phyloP scores from a whole-genome alignment of 805 yeast species.

The Torulaspora quercuum region DNA sequence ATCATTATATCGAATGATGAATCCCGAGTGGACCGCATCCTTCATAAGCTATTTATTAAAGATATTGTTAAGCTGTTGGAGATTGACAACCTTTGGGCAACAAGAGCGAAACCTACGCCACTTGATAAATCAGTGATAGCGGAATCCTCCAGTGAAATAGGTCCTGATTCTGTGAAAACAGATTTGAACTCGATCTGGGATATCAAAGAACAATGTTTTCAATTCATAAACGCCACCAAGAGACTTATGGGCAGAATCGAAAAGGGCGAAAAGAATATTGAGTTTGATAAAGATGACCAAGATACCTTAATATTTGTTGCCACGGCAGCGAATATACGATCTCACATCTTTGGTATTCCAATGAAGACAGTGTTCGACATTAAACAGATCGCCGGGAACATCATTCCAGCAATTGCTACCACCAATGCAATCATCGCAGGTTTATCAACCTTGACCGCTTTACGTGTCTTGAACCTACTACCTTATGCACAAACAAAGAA shows the following conservation, averaged over 20 bases:
- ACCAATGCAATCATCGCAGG: slow-evolving; percentile 96
- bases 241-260: slow-evolving; percentile 49
- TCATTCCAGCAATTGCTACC: slow-evolving; percentile 97
- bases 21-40: slow-evolving; percentile 42
- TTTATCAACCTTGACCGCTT: slow-evolving; percentile 69
- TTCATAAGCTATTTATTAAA: slow-evolving; percentile 58
- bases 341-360: slow-evolving; percentile 65
- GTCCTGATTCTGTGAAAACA: slow-evolving; percentile 21
- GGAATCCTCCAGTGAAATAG: slow-evolving; percentile 17
- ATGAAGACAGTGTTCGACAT: slow-evolving; percentile 75
- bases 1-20: slow-evolving; percentile 35
- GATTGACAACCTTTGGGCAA: slow-evolving; percentile 76
- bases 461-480: slow-evolving; percentile 47
- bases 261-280: slow-evolving; percentile 40
- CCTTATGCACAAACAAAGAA: slow-evolving; percentile 33
- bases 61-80: slow-evolving; percentile 73
- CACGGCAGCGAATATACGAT: slow-evolving; percentile 77
- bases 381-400: slow-evolving; percentile 95
- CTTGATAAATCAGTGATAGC: slow-evolving; percentile 37
- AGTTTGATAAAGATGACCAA: slow-evolving; percentile 92
- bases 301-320: slow-evolving; percentile 87
- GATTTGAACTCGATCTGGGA: slow-evolving; percentile 51
- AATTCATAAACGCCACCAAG: slow-evolving; percentile 49
- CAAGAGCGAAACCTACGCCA: slow-evolving; percentile 65
- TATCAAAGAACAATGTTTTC: slow-evolving; percentile 56